Evolutionary conservation across 164 flowering plant species (phyloP).

Genomic region (Houttuynia cordata): DNA sequence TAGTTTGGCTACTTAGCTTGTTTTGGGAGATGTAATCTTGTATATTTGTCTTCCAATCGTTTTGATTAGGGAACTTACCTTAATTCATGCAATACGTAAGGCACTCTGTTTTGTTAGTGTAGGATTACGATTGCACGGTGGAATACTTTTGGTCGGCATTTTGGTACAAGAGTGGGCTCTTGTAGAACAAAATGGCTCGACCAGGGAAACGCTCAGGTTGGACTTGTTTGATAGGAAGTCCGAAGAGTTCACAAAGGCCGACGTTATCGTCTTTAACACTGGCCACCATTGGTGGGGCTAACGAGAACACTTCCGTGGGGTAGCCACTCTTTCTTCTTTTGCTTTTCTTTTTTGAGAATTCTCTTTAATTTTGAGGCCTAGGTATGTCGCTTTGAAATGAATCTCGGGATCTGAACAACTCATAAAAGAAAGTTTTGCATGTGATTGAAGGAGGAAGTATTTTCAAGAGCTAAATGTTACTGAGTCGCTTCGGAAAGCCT

Average conservation of each 20-base stretch:
- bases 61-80: too few species aligned
- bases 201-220: conserved; percentile 76
- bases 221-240: conserved; percentile 55
- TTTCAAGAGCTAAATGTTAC: conserved; percentile 80
- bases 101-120: not conserved
- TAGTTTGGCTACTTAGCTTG: not conserved
- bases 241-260: conserved; percentile 58
- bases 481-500: conserved; percentile 81
- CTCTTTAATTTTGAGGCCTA: not conserved
- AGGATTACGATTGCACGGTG: conserved; percentile 77
- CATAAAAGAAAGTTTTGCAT: not conserved
- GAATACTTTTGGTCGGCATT: conserved; percentile 90
- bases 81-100: too few species aligned
- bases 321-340: conserved; percentile 12
- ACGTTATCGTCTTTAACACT: conserved; percentile 77
- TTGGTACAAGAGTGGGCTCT: conserved; percentile 80
- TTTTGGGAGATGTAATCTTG: not conserved
- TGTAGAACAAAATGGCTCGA: conserved; percentile 46
- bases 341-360: too few species aligned
- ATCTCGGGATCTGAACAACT: not conserved
- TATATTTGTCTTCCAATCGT: not conserved
- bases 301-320: conserved; percentile 90
- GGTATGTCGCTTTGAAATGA: not conserved
- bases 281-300: conserved; percentile 99
- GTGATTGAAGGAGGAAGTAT: conserved; percentile 61